Evolutionary conservation across 345 rosid species (phyloP), one percentile per base, ranked within the genome.

Genomic region (Citrus glauca): DNA sequence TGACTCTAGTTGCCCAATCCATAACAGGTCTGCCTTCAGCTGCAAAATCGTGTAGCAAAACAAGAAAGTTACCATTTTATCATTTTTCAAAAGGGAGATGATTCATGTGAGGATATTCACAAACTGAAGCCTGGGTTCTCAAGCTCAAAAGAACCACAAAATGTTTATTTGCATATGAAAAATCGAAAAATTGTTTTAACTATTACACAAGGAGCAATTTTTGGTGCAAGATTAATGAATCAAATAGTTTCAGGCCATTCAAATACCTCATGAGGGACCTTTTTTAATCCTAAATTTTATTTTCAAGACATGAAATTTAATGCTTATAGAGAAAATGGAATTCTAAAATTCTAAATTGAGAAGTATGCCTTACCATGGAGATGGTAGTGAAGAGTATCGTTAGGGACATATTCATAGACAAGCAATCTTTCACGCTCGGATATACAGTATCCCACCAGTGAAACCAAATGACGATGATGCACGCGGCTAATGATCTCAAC

Each of bases 391-490:
- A 96, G 99, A 82, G 97, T 94, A 81, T 94, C 76, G 76, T 96
- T 96, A 7, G 93, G 91, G 68, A 96, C 90, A 77, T 79, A 96
- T 66, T 96, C 99, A 81, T 96, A 96, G 53, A 96, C 90, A 72
- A 96, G 98, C 89, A 96, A 83, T 78, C 99, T 88, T 80, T 94
- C 91, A 74, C 82, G 88, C 79, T 94, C 95, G 0, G 93, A 88
- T 85, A 91, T 90, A 80, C 99, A 96, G 82, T 96, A 96, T 53
- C 99, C 99, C 45, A 96, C 99, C 35, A 96, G 81, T 32, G 98
- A 92, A 84, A 96, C 99, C 90, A 96, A 87, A 94, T 96, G 97
- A 16, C 98, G 97, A 75, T 96, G 99, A 84, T 96, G 99, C 50
- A 96, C 92, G 27, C 99, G 85, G 85, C 96, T 88, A 74, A 96